phyloP scores from a whole-genome alignment of 164 flowering plant genomes.

The Nymphaea colorata region DNA sequence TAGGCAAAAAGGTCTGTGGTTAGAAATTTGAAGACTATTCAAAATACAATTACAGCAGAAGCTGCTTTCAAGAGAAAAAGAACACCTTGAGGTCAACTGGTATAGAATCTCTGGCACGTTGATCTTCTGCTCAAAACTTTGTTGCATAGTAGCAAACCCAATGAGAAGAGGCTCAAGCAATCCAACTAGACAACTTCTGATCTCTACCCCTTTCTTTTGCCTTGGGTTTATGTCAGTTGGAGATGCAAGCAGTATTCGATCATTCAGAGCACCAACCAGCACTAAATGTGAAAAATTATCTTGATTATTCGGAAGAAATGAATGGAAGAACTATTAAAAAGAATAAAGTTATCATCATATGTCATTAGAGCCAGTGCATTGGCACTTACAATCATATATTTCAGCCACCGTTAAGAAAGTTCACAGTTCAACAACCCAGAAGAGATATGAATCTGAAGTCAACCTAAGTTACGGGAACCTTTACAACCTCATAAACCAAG shows the following conservation, averaged over 20 bases:
- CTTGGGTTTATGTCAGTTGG: constrained; percentile 83
- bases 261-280: constrained; percentile 88
- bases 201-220: constrained; percentile 87
- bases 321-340: too few relatives aligned
- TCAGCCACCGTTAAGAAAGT: too few relatives aligned
- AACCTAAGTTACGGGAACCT: too few relatives aligned
- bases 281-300: constrained; percentile 35
- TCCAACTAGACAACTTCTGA: constrained; percentile 89
- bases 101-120: constrained; percentile 84
- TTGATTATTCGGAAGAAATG: not conserved
- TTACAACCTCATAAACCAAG: too few relatives aligned
- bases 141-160: constrained; percentile 97
- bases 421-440: too few relatives aligned
- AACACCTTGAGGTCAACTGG: constrained; percentile 93
- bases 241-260: constrained; percentile 72
- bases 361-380: too few relatives aligned
- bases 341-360: too few relatives aligned
- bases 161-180: constrained; percentile 98
- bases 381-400: too few relatives aligned
- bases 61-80: not conserved
- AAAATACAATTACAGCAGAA: too few relatives aligned
- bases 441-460: too few relatives aligned
- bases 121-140: constrained; percentile 89
- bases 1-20: too few relatives aligned
- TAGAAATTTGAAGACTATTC: too few relatives aligned